phyloP scores from a whole-genome alignment of 805 yeast genomes.

The Starmerella tilneyi region DNA sequence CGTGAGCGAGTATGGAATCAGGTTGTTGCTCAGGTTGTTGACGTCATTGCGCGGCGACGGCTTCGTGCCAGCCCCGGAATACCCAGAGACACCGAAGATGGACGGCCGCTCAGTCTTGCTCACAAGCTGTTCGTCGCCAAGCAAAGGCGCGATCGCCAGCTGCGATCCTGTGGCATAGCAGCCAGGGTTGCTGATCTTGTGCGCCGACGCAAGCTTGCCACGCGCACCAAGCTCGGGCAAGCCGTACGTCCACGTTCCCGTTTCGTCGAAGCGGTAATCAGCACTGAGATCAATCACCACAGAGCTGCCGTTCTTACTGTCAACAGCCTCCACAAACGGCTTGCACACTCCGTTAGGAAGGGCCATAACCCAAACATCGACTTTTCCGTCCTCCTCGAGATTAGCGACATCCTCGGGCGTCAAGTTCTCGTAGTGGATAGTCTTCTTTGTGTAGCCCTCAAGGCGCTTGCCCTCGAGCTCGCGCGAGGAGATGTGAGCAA shows the following conservation, averaged over 20 bases:
- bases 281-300: slow-evolving; percentile 89
- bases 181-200: slow-evolving; percentile 90
- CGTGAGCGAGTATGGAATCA: slow-evolving; percentile 90
- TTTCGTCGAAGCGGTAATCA: slow-evolving; percentile 85
- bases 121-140: slow-evolving; percentile 33
- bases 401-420: slow-evolving; percentile 75
- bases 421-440: slow-evolving; percentile 72
- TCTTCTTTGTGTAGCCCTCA: slow-evolving; percentile 74
- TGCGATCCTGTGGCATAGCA: slow-evolving; percentile 99
- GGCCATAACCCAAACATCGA: slow-evolving; percentile 99
- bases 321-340: slow-evolving; percentile 39
- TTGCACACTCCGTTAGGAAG: slow-evolving; percentile 91
- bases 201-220: slow-evolving; percentile 52
- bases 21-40: slow-evolving; percentile 60
- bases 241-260: slow-evolving; percentile 87
- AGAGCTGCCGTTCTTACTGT: slow-evolving; percentile 44
- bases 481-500: slow-evolving; percentile 91
- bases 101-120: slow-evolving; percentile 59
- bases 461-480: slow-evolving; percentile 81
- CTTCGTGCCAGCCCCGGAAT: slow-evolving; percentile 98
- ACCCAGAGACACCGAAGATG: slow-evolving; percentile 92
- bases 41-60: slow-evolving; percentile 94
- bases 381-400: slow-evolving; percentile 63
- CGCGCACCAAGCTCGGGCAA: slow-evolving; percentile 84
- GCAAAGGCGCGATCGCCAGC: slow-evolving; percentile 76